Evolutionary conservation across 1,139 yeast species (phyloP).

Genomic region (Williopsis jadinii): DNA sequence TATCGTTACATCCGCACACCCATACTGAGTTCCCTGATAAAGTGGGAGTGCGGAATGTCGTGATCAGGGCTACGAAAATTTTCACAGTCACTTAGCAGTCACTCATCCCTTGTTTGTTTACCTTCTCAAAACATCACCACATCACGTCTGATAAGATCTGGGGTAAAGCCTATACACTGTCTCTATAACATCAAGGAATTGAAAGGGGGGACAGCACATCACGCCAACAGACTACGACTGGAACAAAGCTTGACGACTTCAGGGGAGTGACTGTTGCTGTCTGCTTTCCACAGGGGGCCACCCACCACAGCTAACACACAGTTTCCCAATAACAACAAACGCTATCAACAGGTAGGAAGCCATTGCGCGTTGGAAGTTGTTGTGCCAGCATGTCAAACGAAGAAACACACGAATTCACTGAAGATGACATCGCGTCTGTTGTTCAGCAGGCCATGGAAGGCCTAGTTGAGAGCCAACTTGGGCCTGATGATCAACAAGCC

Average conservation of each 20-base stretch:
- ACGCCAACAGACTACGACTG: constrained; percentile 6
- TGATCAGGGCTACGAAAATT: constrained; percentile 7
- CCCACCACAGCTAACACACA: no score
- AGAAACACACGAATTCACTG: constrained; percentile 8
- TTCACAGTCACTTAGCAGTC: constrained; percentile 19
- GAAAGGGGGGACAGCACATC: neutral
- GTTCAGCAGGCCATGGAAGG: constrained; percentile 21
- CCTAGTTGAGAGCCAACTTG: constrained; percentile 4
- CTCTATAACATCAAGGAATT: neutral
- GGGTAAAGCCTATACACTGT: neutral
- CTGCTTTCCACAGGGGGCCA: no score
- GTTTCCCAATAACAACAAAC: neutral
- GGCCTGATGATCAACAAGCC: neutral
- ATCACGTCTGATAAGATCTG: constrained; percentile 8
- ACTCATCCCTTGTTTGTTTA: constrained; percentile 12
- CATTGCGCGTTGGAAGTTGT: neutral
- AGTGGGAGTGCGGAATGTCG: constrained; percentile 2
- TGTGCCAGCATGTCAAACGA: constrained; percentile 1
- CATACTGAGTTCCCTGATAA: neutral
- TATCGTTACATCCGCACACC: constrained; percentile 3
- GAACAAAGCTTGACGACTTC: neutral
- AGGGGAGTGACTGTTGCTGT: no score
- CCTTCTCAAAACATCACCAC: constrained; percentile 13
- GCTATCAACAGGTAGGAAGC: neutral
- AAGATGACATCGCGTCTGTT: constrained; percentile 17